phyloP scores from a whole-genome alignment of 2,329 filamentous ascomycete genomes.

The Fusarium xyrophilum region DNA sequence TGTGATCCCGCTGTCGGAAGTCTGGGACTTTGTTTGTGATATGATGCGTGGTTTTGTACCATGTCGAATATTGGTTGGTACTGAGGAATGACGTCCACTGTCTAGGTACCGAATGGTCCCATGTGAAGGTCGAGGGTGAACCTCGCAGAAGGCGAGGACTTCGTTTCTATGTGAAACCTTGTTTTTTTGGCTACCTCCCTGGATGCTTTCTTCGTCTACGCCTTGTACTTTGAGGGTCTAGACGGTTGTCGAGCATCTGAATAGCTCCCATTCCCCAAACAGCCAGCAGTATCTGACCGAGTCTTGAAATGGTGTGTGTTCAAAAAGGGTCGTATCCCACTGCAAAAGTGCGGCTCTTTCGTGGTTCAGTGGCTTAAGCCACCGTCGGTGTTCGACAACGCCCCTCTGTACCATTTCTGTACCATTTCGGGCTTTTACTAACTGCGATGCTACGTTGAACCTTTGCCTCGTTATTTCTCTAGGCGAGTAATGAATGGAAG shows the following conservation, averaged over 20 bases:
- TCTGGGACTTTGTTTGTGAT: slow-evolving; percentile 8
- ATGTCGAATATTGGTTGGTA: slow-evolving; percentile 11
- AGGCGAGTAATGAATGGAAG: neutral
- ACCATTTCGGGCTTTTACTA: slow-evolving; percentile 1
- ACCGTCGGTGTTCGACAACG: neutral
- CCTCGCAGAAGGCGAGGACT: neutral
- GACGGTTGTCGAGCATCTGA: neutral
- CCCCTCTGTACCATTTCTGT: neutral
- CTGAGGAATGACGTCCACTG: neutral
- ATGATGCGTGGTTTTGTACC: neutral
- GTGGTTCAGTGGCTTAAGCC: neutral
- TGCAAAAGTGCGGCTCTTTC: neutral
- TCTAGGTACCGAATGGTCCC: neutral
- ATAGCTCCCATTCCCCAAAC: neutral
- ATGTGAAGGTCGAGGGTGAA: neutral
- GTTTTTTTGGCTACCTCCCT: neutral
- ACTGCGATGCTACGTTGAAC: neutral
- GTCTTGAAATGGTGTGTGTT: neutral
- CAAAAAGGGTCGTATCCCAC: neutral
- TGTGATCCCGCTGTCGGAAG: neutral
- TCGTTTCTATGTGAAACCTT: neutral
- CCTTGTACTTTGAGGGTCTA: neutral
- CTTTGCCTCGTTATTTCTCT: neutral
- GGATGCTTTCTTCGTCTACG: neutral
- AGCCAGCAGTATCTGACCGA: neutral